A percentile compares a stretch with the other conserved stretches of the same genome.
phyloP scores from a whole-genome alignment of 208 protist species.

The Trypanosoma conorhini region DNA sequence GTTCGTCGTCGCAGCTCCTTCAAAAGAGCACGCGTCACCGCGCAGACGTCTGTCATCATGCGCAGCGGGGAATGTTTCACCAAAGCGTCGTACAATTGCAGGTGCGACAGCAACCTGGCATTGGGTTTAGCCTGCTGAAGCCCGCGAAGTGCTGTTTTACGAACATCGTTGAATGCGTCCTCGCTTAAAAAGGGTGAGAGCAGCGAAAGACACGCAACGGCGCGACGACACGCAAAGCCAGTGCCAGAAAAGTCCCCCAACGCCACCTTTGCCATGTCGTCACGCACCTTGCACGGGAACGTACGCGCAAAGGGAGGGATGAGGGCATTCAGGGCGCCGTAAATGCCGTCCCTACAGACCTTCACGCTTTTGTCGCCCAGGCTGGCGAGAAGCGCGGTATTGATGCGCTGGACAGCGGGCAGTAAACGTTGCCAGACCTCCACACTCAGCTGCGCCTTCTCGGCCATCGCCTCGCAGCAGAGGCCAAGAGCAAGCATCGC shows the following conservation, averaged over 20 bases:
- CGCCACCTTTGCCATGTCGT: slow-evolving; percentile 17
- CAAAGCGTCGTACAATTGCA: slow-evolving; percentile 26
- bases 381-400: slow-evolving; percentile 9
- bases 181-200: slow-evolving; percentile 18
- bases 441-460: slow-evolving; percentile 37
- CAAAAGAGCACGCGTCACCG: neutral
- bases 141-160: neutral
- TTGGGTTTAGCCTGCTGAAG: neutral
- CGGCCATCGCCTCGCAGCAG: slow-evolving; percentile 38
- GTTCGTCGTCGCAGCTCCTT: slow-evolving; percentile 12
- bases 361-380: neutral
- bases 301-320: slow-evolving; percentile 22
- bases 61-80: slow-evolving; percentile 13
- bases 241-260: slow-evolving; percentile 12
- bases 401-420: slow-evolving; percentile 19
- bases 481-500: slow-evolving; percentile 48
- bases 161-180: slow-evolving; percentile 4
- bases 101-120: slow-evolving; percentile 1
- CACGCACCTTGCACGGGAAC: slow-evolving; percentile 17
- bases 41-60: neutral
- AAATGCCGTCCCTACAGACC: slow-evolving; percentile 13
- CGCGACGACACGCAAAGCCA: slow-evolving; percentile 8
- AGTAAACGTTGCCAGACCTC: slow-evolving; percentile 41
- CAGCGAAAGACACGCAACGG: slow-evolving; percentile 17
- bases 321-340: slow-evolving; percentile 19